Base-by-base conservation (phyloP, 495 filamentous ascomycete genomes). In the Elaphomyces granulatus region DNA sequence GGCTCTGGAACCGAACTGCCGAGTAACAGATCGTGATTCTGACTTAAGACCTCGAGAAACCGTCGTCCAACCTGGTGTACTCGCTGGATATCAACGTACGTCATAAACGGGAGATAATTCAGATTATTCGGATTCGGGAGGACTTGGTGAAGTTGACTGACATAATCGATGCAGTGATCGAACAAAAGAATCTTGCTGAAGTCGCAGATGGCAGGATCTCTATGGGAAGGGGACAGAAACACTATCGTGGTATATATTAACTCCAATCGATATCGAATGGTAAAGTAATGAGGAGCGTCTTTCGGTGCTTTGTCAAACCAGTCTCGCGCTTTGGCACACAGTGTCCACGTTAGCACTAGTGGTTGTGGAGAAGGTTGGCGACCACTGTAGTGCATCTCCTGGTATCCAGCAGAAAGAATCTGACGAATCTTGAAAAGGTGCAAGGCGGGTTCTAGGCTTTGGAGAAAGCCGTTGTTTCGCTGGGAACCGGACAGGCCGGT, bases 201-300 rank as follows among this genome's bases (percentile, higher is more conserved):
- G 9, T 77, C 67, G 19, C 70, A 72, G 18, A 80, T 65, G 0
- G 64, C 58, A 3, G 79, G 75, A n/a, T 74, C 68, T 45, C 76
- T 64, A 3, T 76, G 70, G 16, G 76, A 80, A 1, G 85, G 81
- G 2, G 85, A 83, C 7, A 93, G 64, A 40, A 85, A 77, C 55
- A 90, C 81, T 34, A 92, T 75, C 43, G 78, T 86, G 46, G 80
- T 83, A 56, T 90, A 95, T 8, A 86, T 67, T 40, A 85, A 56
- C 57, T 95, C 87, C 12, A 90, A 69, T 37, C 83, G 74, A 43
- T 92, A 81, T 42, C 83, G 71, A 26, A 79, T 70, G 10, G 73
- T 69, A 45, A 82, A 73, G 42, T 66, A 67, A 2, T 61, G 53
- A 8, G 75, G 69, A 4, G 78, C 64, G 15, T 67, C 61, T 26